Evolutionary conservation across 768 basidiomycete species (phyloP), one percentile per base, ranked within the genome.

Genomic region (Hericium alpestre): DNA sequence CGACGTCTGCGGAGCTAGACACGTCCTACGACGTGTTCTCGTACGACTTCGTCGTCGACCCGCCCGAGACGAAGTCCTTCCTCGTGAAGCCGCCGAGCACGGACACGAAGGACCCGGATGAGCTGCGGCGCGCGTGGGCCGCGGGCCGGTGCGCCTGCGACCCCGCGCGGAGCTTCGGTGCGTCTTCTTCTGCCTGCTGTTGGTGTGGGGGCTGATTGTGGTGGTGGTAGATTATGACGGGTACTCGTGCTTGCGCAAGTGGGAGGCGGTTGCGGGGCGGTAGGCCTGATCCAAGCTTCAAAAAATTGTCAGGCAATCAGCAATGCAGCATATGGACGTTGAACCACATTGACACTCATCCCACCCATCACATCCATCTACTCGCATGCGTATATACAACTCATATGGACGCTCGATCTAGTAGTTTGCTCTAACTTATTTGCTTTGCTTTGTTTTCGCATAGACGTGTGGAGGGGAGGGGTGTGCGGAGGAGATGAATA

Each of bases 31-130:
- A 90, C 61, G 79, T 93, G 15, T 86, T 87, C 62, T 86, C 87
- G 8, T 98, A 95, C 66, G 88, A 92, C 58, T 89, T 95, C 63
- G 84, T 92, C 37, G 82, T 93, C 41, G 86, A 90, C 59, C 86
- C 87, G 3, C 74, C 80, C 0, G 92, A 93, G 65, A 90, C 92
- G 78, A 78, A 82, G 5, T 91, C 91, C 2, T 93, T 94, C 73
- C 76, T 97, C 56, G 83, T 97, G 53, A 82, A 85, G 56, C 82
- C 82, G 2, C 83, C 84, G 0, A 71, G 71, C 40, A 58, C 72
- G 18, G 67, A 71, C 37, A 74, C 67, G 54, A 78, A 78, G 3
- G 74, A 71, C 8, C 59, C 74, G 37, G 86, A 87, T 13, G 80
- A 84, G 16, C 64, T 79, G 40, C 79, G 86, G 6, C 77, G 79